A percentile compares a stretch with the other conserved stretches of the same genome.
Evolutionary conservation across 805 yeast species (phyloP).

Genomic region (Ogataea kodamae): DNA sequence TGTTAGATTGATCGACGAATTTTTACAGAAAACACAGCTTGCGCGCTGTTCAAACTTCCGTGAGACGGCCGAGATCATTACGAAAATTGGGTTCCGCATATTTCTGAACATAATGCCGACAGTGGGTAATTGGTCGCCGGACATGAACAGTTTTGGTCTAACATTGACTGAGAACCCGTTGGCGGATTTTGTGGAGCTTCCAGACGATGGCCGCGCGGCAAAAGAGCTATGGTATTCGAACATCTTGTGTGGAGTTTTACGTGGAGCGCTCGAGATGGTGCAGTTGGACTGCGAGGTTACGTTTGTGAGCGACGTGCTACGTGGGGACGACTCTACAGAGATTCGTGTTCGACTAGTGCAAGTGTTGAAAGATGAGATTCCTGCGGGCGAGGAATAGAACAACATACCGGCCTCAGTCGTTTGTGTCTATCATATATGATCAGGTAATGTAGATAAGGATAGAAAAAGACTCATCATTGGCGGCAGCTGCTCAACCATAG

Average conservation of each 20-base stretch:
- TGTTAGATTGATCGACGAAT: slow-evolving; percentile 84
- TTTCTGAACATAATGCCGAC: slow-evolving; percentile 80
- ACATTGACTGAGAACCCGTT: slow-evolving; percentile 82
- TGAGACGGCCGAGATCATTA: slow-evolving; percentile 83
- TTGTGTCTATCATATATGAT: slow-evolving; percentile 21
- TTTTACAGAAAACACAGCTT: slow-evolving; percentile 81
- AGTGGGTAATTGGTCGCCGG: slow-evolving; percentile 64
- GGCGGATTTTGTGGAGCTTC: slow-evolving; percentile 92
- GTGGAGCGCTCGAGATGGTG: slow-evolving; percentile 94
- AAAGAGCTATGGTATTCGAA: slow-evolving; percentile 91
- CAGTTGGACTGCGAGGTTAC: slow-evolving; percentile 84
- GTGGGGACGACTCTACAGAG: slow-evolving; percentile 83
- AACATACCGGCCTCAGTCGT: slow-evolving; percentile 6
- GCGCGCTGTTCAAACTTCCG: slow-evolving; percentile 75
- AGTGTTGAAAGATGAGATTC: slow-evolving; percentile 87
- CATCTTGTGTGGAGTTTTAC: slow-evolving; percentile 80
- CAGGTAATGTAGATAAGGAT: slow-evolving; percentile 39
- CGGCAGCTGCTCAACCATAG: slow-evolving; percentile 1
- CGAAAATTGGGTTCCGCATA: slow-evolving; percentile 86
- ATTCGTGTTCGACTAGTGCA: slow-evolving; percentile 66
- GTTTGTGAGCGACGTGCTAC: slow-evolving; percentile 74
- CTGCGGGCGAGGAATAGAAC: slow-evolving; percentile 81
- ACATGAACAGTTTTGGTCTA: slow-evolving; percentile 69
- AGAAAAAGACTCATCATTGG: slow-evolving; percentile 29
- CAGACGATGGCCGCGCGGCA: slow-evolving; percentile 67